phyloP scores from a whole-genome alignment of 805 yeast genomes.

The Debaryomyces tyrocola region DNA sequence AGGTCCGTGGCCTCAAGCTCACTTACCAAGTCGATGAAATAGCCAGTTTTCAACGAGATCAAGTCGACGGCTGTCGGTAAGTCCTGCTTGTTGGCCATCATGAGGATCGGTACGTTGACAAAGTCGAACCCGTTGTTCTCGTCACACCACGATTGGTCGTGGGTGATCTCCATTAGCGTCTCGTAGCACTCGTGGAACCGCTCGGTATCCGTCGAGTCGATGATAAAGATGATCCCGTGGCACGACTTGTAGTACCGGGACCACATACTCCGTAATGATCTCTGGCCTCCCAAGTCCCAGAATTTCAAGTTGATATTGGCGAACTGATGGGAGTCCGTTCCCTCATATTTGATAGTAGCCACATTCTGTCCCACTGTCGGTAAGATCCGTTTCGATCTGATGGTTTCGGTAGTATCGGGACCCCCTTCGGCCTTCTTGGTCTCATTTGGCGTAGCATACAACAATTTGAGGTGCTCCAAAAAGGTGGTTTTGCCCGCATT shows the following conservation, averaged over 20 bases:
- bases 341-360: conserved; percentile 40
- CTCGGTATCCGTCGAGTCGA: conserved; percentile 84
- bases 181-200: conserved; percentile 81
- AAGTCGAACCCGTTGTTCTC: conserved; percentile 19
- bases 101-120: conserved; percentile 79
- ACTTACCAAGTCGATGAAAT: conserved; percentile 78
- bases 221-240: conserved; percentile 89
- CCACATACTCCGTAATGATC: conserved; percentile 83
- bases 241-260: conserved; percentile 78
- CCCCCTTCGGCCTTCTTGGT: conserved; percentile 8
- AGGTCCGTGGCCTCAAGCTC: conserved; percentile 86
- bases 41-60: conserved; percentile 72
- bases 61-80: conserved; percentile 47
- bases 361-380: conserved; percentile 97
- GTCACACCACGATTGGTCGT: conserved; percentile 42
- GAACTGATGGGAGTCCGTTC: conserved; percentile 32
- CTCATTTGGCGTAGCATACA: conserved; percentile 30
- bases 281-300: conserved; percentile 98
- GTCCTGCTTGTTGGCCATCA: conserved; percentile 96
- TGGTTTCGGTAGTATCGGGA: conserved; percentile 19
- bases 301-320: conserved; percentile 63
- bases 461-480: conserved; percentile 39
- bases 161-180: conserved; percentile 51
- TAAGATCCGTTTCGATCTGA: conserved; percentile 58
- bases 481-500: conserved; percentile 88